Evolutionary conservation across 169 alveolate species (phyloP).

Genomic region (Eimeria acervulina): DNA sequence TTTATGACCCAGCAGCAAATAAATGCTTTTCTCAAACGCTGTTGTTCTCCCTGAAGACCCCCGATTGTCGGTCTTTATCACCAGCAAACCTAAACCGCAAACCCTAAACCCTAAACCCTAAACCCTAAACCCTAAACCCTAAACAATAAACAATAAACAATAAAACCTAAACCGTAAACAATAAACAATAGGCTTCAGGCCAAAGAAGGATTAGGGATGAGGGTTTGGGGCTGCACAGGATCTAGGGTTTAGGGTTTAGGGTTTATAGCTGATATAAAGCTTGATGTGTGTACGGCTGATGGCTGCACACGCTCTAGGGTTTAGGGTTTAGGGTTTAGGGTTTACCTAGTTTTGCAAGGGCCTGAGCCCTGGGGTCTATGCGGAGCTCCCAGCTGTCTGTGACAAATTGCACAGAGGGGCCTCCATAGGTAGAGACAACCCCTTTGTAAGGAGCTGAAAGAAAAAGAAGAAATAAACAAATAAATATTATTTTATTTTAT

Average conservation of each 20-base stretch:
- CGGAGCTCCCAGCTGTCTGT: constrained; percentile 64
- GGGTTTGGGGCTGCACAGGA: too few species aligned
- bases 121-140: neutral
- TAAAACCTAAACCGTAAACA: too few species aligned
- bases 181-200: too few species aligned
- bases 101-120: too few species aligned
- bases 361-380: constrained; percentile 73
- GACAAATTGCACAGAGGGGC: constrained; percentile 79
- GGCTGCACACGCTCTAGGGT: too few species aligned
- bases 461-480: neutral
- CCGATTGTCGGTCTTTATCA: constrained; percentile 73
- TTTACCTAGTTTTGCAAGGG: constrained; percentile 77
- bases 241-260: neutral
- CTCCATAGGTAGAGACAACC: constrained; percentile 76
- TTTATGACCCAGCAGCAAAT: constrained; percentile 29
- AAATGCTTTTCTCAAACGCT: constrained; percentile 68
- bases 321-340: constrained; percentile 15
- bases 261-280: too few species aligned
- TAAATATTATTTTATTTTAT: neutral
- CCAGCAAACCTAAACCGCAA: constrained; percentile 59
- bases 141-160: neutral
- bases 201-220: too few species aligned
- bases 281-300: too few species aligned
- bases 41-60: constrained; percentile 37
- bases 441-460: constrained; percentile 72